Evolutionary conservation across 768 basidiomycete genomes (phyloP), one percentile per base, ranked within the genome.

Genomic region (Podaxis rugospora): DNA sequence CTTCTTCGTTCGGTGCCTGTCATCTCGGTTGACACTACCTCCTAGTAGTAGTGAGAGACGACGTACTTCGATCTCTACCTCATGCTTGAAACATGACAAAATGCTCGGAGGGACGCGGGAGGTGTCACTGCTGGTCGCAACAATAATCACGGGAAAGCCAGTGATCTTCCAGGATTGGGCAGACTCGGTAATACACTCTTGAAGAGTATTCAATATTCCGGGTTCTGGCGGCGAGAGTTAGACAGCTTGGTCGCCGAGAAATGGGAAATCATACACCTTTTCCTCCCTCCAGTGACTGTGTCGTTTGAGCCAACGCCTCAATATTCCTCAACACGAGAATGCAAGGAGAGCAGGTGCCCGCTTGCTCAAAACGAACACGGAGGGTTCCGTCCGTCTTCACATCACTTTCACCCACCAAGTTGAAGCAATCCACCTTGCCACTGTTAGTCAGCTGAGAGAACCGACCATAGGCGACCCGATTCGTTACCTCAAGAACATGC

Each of bases 41-140:
- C 35, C 13, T 40, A 27, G 51, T 28, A 16, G 13, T 10, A 46
- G 39, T 25, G 35, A 14, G 39, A 10, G 13, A 18, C 23, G 16
- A 66, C 72, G 36, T 63, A 93, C 94, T 76, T 92, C 84, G 47
- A 95, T 83, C 1, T 71, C 69, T 21, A 97, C 76, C 64, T 93
- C 89, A 67, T 95, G 92, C 69, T 97, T 98, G 76, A 98, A 96
- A 61, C 80, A 84, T 6, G 83, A 79, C 23, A 89, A 69, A 1
- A 96, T 72, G 2, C 79, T 78, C 1, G 82, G 69, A 1, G 92
- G 86, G 14, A 95, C 75, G 18, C 80, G 79, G n/a, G 83, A 83
- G 2, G 80, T 74, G 49, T 90, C 89, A 36, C 80, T 80, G 0
- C 87, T 87, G 1, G 90, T 93, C 6, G 83, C 95, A 55, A 93